phyloP scores from a whole-genome alignment of 2,329 filamentous ascomycete species.

The Monosporascus sp. region DNA sequence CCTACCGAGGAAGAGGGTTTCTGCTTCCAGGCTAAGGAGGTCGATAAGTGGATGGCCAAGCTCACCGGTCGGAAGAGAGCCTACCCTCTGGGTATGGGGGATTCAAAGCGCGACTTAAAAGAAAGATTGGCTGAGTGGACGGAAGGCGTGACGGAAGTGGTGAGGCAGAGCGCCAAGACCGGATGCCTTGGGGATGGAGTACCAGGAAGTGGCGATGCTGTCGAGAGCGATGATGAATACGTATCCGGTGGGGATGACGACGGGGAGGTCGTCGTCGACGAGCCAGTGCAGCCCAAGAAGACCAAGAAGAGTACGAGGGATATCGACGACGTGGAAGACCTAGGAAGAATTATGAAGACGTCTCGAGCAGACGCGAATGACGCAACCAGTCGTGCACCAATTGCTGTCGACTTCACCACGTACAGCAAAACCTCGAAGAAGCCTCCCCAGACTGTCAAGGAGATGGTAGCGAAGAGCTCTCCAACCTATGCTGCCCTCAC shows the following conservation, averaged over 20 bases:
- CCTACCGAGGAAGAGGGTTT: conserved; percentile 85
- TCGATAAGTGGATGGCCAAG: conserved; percentile 97
- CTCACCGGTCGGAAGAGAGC: conserved; percentile 80
- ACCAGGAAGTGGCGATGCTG: conserved; percentile 72
- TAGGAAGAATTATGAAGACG: conserved; percentile 60
- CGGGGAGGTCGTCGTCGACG: conserved; percentile 46
- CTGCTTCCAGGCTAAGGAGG: conserved; percentile 84
- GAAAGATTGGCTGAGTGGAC: conserved; percentile 72
- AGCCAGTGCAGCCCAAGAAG: conserved; percentile 37
- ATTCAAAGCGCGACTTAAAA: conserved; percentile 70
- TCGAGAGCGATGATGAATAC: conserved; percentile 79
- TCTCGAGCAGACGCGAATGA: conserved; percentile 31
- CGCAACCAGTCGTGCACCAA: conserved; percentile 35
- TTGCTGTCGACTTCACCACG: conserved; percentile 85
- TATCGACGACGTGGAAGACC: conserved; percentile 79
- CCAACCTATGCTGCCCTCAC: conserved; percentile 86
- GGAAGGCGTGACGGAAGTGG: conserved; percentile 64
- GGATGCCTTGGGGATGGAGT: conserved; percentile 60
- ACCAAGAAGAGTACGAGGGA: conserved; percentile 37
- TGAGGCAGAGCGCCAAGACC: conserved; percentile 58
- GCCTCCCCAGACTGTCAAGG: conserved; percentile 54
- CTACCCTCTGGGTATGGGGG: conserved; percentile 82
- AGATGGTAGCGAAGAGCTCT: conserved; percentile 90
- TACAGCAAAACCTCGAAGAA: conserved; percentile 51
- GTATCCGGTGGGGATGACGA: conserved; percentile 53